A percentile compares a stretch with the other conserved stretches of the same genome.
Conservation (phyloP, 148 eudicot species). For the Rhododendron simsii region DNA sequence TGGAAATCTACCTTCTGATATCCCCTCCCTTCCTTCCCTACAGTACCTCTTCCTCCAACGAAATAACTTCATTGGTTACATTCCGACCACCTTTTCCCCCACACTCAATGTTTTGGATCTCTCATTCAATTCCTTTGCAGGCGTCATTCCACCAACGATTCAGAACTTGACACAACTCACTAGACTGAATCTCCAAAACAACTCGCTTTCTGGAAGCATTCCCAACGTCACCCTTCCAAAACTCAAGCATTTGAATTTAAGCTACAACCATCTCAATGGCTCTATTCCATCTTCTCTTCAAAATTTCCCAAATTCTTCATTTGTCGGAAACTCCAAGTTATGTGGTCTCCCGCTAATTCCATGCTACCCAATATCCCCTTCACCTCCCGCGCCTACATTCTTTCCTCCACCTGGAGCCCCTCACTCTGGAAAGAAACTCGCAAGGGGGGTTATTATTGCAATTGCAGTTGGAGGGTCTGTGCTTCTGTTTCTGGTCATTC, state of each 20-base stretch:
- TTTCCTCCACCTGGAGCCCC: constrained; percentile 19
- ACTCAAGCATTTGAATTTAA: constrained; percentile 27
- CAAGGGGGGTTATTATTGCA: constrained; percentile 29
- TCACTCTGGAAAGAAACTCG: constrained; percentile 18
- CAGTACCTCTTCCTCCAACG: constrained; percentile 28
- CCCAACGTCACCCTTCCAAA: constrained; percentile 24
- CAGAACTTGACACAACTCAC: constrained; percentile 28
- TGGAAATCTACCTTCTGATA: constrained; percentile 34
- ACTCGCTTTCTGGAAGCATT: constrained; percentile 34
- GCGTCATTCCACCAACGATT: constrained; percentile 25
- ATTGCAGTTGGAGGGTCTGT: constrained; percentile 36
- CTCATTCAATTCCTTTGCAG: constrained; percentile 38
- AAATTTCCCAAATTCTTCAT: constrained; percentile 27
- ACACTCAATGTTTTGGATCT: constrained; percentile 30
- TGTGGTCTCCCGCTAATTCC: constrained; percentile 33
- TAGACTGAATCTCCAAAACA: constrained; percentile 31
- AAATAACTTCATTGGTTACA: constrained; percentile 34
- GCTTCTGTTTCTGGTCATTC: constrained; percentile 19
- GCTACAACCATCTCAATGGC: constrained; percentile 38
- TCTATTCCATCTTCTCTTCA: constrained; percentile 30
- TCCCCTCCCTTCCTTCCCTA: constrained; percentile 37
- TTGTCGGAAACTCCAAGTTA: constrained; percentile 26
- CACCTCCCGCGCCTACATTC: constrained; percentile 10
- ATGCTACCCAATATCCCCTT: constrained; percentile 16
- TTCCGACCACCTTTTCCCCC: constrained; percentile 28